Evolutionary conservation across 495 filamentous ascomycete genomes (phyloP).

Genomic region (Neurospora terricola): DNA sequence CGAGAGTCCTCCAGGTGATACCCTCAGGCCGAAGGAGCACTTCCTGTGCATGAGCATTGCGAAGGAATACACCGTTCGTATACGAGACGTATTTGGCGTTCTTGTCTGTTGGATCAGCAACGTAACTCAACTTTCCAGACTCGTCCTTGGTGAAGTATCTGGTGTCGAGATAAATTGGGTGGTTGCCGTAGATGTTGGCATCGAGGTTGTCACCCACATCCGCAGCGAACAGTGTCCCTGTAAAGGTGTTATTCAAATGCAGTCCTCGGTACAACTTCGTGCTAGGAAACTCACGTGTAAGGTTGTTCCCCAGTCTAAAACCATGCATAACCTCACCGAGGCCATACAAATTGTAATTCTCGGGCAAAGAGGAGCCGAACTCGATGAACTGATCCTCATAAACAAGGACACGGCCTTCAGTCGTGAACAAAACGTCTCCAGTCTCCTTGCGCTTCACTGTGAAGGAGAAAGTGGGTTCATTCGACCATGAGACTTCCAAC

Average conservation of each 20-base stretch:
- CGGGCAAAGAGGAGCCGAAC: slow-evolving; percentile 59
- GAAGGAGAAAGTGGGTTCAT: slow-evolving; percentile 68
- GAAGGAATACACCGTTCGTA: slow-evolving; percentile 74
- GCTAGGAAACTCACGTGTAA: slow-evolving; percentile 46
- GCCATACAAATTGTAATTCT: slow-evolving; percentile 70
- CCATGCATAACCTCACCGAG: slow-evolving; percentile 72
- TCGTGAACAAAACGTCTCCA: slow-evolving; percentile 65
- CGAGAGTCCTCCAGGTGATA: slow-evolving; percentile 72
- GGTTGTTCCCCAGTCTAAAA: slow-evolving; percentile 60
- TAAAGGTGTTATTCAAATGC: neutral
- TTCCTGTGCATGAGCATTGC: slow-evolving; percentile 73
- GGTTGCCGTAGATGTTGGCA: slow-evolving; percentile 71
- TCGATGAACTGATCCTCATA: slow-evolving; percentile 79
- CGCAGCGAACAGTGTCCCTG: slow-evolving; percentile 58
- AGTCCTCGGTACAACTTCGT: neutral
- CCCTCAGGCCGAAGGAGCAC: slow-evolving; percentile 53
- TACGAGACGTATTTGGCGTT: slow-evolving; percentile 49
- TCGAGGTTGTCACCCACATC: slow-evolving; percentile 55
- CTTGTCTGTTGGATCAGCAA: slow-evolving; percentile 42
- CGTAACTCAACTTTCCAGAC: slow-evolving; percentile 42
- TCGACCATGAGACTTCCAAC: slow-evolving; percentile 50
- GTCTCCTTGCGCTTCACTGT: slow-evolving; percentile 50
- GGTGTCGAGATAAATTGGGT: slow-evolving; percentile 79
- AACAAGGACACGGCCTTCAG: slow-evolving; percentile 54
- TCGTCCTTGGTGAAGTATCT: slow-evolving; percentile 49